Evolutionary conservation across 23 red algal species (phyloP).

Genomic region (Gracilaria gracilis): DNA sequence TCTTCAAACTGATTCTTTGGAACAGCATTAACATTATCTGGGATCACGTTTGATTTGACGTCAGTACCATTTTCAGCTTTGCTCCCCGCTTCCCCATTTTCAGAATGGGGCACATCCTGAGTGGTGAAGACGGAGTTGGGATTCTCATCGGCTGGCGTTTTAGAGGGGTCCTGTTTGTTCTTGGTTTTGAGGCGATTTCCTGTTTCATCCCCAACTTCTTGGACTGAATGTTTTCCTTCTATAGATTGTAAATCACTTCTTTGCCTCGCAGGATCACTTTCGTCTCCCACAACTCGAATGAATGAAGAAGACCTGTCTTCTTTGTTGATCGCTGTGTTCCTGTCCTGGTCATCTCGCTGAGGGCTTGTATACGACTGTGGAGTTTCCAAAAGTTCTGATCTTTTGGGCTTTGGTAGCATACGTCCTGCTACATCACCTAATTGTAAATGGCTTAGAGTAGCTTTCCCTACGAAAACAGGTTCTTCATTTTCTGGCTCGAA

Average conservation of each 20-base stretch:
- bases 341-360: background rate
- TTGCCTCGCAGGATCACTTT: background rate
- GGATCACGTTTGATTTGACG: too few species aligned
- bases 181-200: background rate
- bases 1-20: background rate
- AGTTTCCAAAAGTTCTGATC: background rate
- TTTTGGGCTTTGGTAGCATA: background rate
- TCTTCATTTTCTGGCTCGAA: conserved; percentile 38
- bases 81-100: background rate
- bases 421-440: background rate
- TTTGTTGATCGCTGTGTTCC: background rate
- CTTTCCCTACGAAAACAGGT: background rate
- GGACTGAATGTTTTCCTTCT: background rate
- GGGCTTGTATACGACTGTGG: background rate
- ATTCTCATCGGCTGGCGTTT: too few species aligned
- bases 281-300: background rate
- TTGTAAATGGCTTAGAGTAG: background rate
- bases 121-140: background rate
- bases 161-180: background rate
- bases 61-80: background rate
- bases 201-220: background rate
- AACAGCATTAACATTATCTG: background rate
- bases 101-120: background rate
- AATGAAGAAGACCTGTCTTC: background rate
- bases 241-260: background rate